Evolutionary conservation across 306 rosid species (phyloP).

Genomic region (Geum urbanum): DNA sequence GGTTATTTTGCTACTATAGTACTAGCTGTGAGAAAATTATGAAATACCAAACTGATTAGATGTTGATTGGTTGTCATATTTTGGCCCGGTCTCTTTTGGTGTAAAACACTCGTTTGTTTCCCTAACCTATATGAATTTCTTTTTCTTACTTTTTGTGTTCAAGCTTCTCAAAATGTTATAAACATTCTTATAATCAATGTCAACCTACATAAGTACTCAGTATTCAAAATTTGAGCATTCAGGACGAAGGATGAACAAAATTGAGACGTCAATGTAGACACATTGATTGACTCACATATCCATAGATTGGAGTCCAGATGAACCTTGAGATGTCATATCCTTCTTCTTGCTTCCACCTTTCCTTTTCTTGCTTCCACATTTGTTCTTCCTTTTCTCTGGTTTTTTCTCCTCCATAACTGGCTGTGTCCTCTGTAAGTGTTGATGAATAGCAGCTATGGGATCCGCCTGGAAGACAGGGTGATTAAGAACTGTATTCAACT

Average conservation of each 20-base stretch:
- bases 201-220: no score
- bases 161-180: not conserved
- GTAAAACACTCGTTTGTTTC: not conserved
- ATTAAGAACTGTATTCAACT: slow-evolving; percentile 46
- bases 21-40: not conserved
- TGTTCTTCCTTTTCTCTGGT: slow-evolving; percentile 47
- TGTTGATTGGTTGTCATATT: not conserved
- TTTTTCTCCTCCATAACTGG: slow-evolving; percentile 50
- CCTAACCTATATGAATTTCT: not conserved
- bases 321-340: slow-evolving; percentile 45
- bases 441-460: slow-evolving; percentile 56
- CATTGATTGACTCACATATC: slow-evolving; percentile 13
- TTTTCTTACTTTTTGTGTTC: not conserved
- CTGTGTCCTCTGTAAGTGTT: slow-evolving; percentile 56
- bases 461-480: slow-evolving; percentile 50
- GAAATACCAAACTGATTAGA: not conserved
- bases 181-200: not conserved
- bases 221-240: not conserved
- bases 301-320: slow-evolving; percentile 45
- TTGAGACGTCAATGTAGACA: slow-evolving; percentile 15
- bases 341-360: slow-evolving; percentile 60
- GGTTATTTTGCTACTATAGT: slow-evolving; percentile 15
- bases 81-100: slow-evolving; percentile 6
- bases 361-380: slow-evolving; percentile 58
- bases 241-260: slow-evolving; percentile 3